Evolutionary conservation across 768 basidiomycete species (phyloP), one percentile per base, ranked within the genome.

Genomic region (Xanthoconium purpureum): DNA sequence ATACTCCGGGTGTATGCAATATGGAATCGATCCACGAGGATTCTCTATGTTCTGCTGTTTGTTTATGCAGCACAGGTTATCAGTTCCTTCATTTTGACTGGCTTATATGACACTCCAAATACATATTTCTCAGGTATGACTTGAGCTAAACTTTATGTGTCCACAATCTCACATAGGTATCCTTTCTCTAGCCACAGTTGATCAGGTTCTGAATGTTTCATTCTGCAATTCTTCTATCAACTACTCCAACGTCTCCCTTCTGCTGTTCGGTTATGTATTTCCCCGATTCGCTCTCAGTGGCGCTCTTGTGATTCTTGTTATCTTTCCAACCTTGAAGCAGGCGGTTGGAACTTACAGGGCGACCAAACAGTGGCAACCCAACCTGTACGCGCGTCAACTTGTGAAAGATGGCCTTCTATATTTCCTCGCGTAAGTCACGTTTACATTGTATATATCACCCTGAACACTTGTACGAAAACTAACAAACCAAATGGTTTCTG

Each of bases 351-450:
- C 51, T 51, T 50, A 59, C 55, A 50, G 38, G 13, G 36, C 54
- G n/a, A 59, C 54, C 8, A 59, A 54, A n/a, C 52, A 20, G 17
- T 62, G 57, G 60, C 48, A 47, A 7, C 44, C 44, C 10, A 54
- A 38, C 28, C 0, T 10, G n/a, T 38, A 38, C 17, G 15, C 35
- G 36, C 20, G 17, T 11, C 37, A n/a, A 6, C 37, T 50, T 17
- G 17, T 30, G 10, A 30, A 11, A 29, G 48, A 50, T 50, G 48
- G 48, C 0, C 29, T 50, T 29, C 28, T 50, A 12, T 50, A 50
- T 30, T 50, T 50, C 15, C 28, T 50, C 8, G 36, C 13, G 48
- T 50, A 35, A 35, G 33, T 35, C 33, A 12, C 33, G 2, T 35
- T 35, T 35, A 8, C 33, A 8, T 35, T 2, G 6, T 33, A 35